Base-by-base conservation (phyloP, 768 basidiomycete species). In the Tephrocybe sp. region DNA sequence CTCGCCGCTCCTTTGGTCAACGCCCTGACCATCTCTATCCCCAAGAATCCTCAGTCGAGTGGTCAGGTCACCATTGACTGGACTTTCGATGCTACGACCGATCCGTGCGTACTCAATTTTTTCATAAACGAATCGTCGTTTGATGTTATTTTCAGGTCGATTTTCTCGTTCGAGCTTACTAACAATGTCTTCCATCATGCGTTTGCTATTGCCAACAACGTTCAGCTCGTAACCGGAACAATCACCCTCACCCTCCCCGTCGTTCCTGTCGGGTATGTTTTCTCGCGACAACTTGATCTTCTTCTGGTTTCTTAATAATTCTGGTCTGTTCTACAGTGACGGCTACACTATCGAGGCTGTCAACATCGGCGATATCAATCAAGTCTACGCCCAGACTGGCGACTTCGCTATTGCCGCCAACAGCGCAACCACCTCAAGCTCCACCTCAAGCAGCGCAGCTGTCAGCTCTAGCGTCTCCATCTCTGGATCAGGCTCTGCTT, bases 131-230 rank as follows among this genome's bases (percentile, higher is more conserved):
- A 5, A 19, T 5, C 19, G 5, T 14, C 10, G 5, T 12, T 47
- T n/a, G 8, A 22, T 48, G 33, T 16, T 16, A 20, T 30, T 3
- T 5, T 14, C 11, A 32, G 13, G n/a, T 2, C 9, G 0, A 45
- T 50, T 4, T 80, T 76, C 60, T 68, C 75, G 16, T 31, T 85
- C 13, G 72, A 79, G 63, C 65, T 87, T 48, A 45, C 56, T 42
- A 82, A 84, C 65, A 14, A 57, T 0, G 19, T 23, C 0, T 87
- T 86, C 75, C 69, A 84, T 68, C 65, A 79, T 49, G 48, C 70
- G 0, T 79, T 74, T 42, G 83, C 77, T 40, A 72, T 87, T 48
- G 76, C 73, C 11, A 83, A 77, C 72, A 81, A 79, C 52, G 69
- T 87, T 1, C 50, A 68, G 17, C 70, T 79, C 0, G 35, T 67